Base-by-base conservation (phyloP, 371 early-diverging fungal genomes). In the Mucor irregularis region DNA sequence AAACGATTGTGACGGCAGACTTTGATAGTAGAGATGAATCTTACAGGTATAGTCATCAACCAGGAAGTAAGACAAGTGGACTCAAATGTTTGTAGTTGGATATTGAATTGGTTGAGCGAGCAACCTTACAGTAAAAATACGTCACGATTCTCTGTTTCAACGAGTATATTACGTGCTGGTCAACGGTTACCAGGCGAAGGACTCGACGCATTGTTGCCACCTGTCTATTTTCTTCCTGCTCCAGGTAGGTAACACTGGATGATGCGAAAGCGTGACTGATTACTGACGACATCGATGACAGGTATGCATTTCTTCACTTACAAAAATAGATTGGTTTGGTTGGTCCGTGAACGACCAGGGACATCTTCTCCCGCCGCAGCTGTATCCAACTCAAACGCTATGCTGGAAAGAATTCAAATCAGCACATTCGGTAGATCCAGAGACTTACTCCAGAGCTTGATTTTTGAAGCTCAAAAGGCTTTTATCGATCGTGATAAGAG, bases 11-110 rank as follows among this genome's bases (percentile, higher is more conserved):
- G 16, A 70, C 79, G 2, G 82, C 80, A 9, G 82, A 86, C 47
- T 81, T 84, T 56, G 86, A 86, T 61, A 78, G 76, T 39, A 55
- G 84, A 26, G 88, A 88, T 48, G 88, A 86, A 53, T 75, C 80
- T 0, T 84, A 78, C 53, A 77, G 79, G 62, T 83, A 66, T 59
- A 29, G 58, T 31, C 54, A 61, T 35, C 34, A 34, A 2, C 10
- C n/a, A n/a, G n/a, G n/a, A n/a, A n/a, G n/a, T n/a, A n/a, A n/a
- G n/a, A n/a, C n/a, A n/a, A n/a, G n/a, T n/a, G n/a, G n/a, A 25
- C 28, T 13, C 2, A 8, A 25, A 3, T 39, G 5, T 40, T 35
- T 5, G 10, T 34, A 62, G 70, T 30, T 75, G 80, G 81, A 69
- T 81, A 30, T 57, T 83, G 30, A 82, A 81, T 54, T 89, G 82